These are phyloP conservation scores for Colletotrichum zoysiae DNA, from an alignment of 2,329 filamentous ascomycete genomes.

Conservation along the genomic window DNA sequence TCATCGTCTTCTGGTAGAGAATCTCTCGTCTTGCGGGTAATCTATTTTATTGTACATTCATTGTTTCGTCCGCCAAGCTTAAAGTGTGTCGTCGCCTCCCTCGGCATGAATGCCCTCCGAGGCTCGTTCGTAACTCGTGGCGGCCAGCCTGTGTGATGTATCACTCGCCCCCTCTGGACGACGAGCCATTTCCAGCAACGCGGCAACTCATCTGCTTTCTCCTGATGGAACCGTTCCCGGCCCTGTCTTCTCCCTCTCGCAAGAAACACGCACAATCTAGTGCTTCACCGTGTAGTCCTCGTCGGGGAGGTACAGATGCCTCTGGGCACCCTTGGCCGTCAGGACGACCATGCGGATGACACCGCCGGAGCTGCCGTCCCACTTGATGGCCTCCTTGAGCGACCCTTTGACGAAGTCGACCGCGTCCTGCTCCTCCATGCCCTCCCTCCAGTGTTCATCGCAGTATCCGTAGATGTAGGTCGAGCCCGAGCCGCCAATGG, in stretches of 20 bases:
- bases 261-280: conserved; percentile 53
- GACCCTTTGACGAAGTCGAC: conserved; percentile 93
- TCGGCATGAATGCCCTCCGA: conserved; percentile 23
- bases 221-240: not conserved
- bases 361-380: conserved; percentile 98
- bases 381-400: conserved; percentile 95
- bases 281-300: conserved; percentile 83
- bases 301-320: conserved; percentile 96
- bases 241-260: conserved; percentile 36
- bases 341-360: conserved; percentile 98
- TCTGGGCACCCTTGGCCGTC: conserved; percentile 87
- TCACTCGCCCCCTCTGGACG: conserved; percentile 6
- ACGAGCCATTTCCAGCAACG: not conserved
- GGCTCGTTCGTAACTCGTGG: conserved; percentile 36
- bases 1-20: not conserved
- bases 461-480: conserved; percentile 99
- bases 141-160: conserved; percentile 25
- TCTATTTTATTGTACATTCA: conserved; percentile 42
- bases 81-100: conserved; percentile 32
- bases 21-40: conserved; percentile 38
- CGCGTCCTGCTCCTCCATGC: conserved; percentile 92
- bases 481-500: conserved; percentile 95
- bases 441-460: conserved; percentile 94
- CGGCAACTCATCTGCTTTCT: not conserved
- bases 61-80: conserved; percentile 35